Percentiles rank a stretch among this genome's conserved stretches.
phyloP scores from a whole-genome alignment of 139 green algal species.

The Ettlia oleoabundans region DNA sequence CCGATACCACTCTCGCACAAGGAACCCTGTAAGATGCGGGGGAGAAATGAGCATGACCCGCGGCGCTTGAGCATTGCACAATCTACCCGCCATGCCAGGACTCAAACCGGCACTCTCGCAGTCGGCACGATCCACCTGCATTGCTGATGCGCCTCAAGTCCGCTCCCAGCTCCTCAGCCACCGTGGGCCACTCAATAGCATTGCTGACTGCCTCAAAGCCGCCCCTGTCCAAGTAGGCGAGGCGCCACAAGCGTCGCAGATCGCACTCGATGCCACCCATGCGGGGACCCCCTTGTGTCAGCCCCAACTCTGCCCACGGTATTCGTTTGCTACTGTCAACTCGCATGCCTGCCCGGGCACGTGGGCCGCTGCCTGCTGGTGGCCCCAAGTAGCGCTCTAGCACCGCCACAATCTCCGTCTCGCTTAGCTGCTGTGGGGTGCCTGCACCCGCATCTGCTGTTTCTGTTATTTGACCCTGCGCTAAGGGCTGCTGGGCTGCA shows the following conservation, averaged over 20 bases:
- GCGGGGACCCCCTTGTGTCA: background rate
- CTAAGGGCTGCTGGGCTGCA: background rate
- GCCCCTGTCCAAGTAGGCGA: background rate
- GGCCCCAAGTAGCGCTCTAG: background rate
- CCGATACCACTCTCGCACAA: background rate
- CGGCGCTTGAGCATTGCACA: too few relatives aligned
- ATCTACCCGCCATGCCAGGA: too few relatives aligned
- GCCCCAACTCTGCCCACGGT: background rate
- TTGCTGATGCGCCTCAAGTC: background rate
- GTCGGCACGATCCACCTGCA: too few relatives aligned
- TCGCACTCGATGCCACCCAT: background rate
- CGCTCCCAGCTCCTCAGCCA: background rate
- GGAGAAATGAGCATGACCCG: too few relatives aligned
- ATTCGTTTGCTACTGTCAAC: background rate
- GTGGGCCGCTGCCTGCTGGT: background rate
- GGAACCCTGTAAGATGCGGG: too few relatives aligned
- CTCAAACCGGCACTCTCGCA: too few relatives aligned
- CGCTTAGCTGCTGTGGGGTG: background rate
- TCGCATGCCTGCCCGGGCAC: too few relatives aligned
- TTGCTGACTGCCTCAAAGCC: background rate
- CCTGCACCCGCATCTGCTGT: constrained; percentile 3
- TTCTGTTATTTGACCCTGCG: background rate
- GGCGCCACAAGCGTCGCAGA: background rate
- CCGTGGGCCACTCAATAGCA: background rate
- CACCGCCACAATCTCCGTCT: background rate